Conservation (phyloP, 371 early-diverging fungal species). For the Mortierella sp. region DNA sequence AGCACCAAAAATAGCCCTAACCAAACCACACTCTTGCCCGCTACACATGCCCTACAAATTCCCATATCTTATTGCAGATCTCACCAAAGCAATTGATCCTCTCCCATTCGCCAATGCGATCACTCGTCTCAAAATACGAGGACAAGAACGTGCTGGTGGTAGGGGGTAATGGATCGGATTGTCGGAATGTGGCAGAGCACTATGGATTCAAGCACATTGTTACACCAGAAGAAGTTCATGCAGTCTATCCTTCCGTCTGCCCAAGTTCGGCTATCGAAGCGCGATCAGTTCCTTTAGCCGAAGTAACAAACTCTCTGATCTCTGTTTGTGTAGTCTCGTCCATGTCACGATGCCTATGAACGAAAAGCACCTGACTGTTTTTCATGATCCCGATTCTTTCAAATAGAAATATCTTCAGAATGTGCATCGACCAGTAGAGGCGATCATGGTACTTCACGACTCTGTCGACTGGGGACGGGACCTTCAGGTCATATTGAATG, state of each 20-base stretch:
- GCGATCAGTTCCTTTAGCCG: slow-evolving; percentile 41
- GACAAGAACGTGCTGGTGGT: slow-evolving; percentile 77
- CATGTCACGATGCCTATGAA: background rate
- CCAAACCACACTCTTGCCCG: background rate
- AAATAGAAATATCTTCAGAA: slow-evolving; percentile 61
- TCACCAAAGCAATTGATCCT: slow-evolving; percentile 78
- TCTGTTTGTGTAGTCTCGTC: background rate
- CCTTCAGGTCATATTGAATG: slow-evolving; percentile 84
- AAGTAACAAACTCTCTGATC: slow-evolving; percentile 23
- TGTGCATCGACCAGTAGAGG: slow-evolving; percentile 69
- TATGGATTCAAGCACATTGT: slow-evolving; percentile 87
- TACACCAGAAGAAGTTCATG: slow-evolving; percentile 82
- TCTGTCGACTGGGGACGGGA: slow-evolving; percentile 90
- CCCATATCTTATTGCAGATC: slow-evolving; percentile 57
- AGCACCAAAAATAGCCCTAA: background rate
- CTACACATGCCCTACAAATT: slow-evolving; percentile 1
- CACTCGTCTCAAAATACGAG: slow-evolving; percentile 67
- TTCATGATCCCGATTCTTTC: background rate
- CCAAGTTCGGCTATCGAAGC: slow-evolving; percentile 67
- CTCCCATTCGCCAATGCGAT: slow-evolving; percentile 90
- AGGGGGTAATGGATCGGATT: slow-evolving; percentile 76
- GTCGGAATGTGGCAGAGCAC: slow-evolving; percentile 72
- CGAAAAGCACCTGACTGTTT: background rate
- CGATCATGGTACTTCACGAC: slow-evolving; percentile 89
- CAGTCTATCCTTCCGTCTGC: slow-evolving; percentile 79